Conservation (phyloP, 2,329 filamentous ascomycete species). For the Alternaria sp. region DNA sequence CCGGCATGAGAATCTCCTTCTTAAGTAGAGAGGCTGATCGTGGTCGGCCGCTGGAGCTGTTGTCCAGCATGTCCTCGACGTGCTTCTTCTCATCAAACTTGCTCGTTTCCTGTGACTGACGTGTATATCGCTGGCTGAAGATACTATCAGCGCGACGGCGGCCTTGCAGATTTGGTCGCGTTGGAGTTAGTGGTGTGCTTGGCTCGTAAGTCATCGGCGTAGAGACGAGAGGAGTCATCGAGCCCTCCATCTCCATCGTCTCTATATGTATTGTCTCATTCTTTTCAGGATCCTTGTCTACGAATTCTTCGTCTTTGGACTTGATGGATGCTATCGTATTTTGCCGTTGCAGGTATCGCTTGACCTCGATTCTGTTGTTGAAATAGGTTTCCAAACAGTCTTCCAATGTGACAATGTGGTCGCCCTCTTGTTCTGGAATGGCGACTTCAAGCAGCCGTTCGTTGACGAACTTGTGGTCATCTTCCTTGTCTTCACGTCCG, state of each 20-base stretch:
- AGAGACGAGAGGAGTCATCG: conserved; percentile 44
- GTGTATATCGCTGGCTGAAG: conserved; percentile 54
- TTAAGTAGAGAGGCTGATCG: conserved; percentile 52
- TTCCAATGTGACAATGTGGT: conserved; percentile 78
- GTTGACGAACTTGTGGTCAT: conserved; percentile 94
- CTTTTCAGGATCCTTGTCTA: conserved; percentile 42
- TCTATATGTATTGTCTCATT: conserved; percentile 52
- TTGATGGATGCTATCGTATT: conserved; percentile 62
- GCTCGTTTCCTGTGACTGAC: conserved; percentile 56
- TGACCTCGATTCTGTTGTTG: conserved; percentile 90
- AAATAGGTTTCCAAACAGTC: conserved; percentile 94
- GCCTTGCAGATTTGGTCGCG: conserved; percentile 36
- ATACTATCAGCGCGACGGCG: conserved; percentile 57
- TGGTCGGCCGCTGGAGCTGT: conserved; percentile 41
- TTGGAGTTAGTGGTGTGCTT: conserved; percentile 33
- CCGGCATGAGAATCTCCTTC: conserved; percentile 92
- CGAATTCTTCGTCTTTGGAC: conserved; percentile 33
- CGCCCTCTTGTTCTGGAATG: conserved; percentile 75
- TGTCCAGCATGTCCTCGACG: conserved; percentile 48
- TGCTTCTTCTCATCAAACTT: conserved; percentile 58
- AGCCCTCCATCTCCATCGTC: conserved; percentile 47
- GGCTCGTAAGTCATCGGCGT: conserved; percentile 38
- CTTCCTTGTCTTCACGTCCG: conserved; percentile 78
- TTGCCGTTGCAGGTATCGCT: conserved; percentile 71
- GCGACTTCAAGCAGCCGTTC: conserved; percentile 90